phyloP scores from a whole-genome alignment of 1,139 yeast species.

The Arxiozyma telluris region DNA sequence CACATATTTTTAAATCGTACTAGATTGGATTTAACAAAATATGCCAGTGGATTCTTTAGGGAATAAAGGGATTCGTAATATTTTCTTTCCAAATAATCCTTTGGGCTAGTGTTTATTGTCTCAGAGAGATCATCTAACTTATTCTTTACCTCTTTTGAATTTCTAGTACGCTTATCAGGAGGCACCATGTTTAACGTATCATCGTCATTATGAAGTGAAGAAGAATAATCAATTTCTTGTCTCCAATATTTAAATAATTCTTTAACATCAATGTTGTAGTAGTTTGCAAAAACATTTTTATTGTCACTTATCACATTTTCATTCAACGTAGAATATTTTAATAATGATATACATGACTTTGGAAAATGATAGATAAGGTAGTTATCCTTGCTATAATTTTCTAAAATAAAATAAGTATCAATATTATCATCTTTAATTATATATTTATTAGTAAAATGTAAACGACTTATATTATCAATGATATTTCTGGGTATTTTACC shows the following conservation, averaged over 20 bases:
- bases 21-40: constrained; percentile 28
- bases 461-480: constrained; percentile 1
- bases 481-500: constrained; percentile 9
- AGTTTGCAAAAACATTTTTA: constrained; percentile 2
- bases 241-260: constrained; percentile 16
- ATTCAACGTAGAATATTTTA: background rate
- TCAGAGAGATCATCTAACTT: background rate
- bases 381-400: constrained; percentile 14
- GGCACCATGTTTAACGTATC: constrained; percentile 8
- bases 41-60: constrained; percentile 22
- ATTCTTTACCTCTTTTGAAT: background rate
- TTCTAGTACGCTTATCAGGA: background rate
- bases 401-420: constrained; percentile 9
- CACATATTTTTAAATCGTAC: constrained; percentile 24
- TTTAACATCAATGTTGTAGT: constrained; percentile 10
- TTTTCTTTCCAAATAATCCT: constrained; percentile 8
- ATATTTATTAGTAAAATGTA: constrained; percentile 5
- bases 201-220: background rate
- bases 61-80: constrained; percentile 25
- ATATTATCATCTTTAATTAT: constrained; percentile 4
- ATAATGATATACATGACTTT: background rate
- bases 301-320: background rate
- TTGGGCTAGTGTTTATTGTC: background rate
- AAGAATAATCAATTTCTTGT: constrained; percentile 7
- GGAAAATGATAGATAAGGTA: constrained; percentile 14